A percentile compares a stretch with the other conserved stretches of the same genome.
Conservation (phyloP, 495 filamentous ascomycete species). For the Penicillium canescens region DNA sequence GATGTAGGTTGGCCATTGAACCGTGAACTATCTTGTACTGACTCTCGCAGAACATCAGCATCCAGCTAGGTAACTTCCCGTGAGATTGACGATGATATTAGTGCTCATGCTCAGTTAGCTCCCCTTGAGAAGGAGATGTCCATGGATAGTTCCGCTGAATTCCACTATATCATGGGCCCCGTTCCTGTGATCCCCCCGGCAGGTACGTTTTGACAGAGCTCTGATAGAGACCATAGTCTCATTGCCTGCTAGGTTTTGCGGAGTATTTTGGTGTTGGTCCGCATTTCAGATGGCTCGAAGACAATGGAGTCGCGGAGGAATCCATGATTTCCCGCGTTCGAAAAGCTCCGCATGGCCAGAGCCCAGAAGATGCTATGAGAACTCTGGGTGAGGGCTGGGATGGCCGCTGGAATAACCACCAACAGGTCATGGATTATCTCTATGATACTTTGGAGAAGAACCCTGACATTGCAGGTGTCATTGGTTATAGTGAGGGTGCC, state of each 20-base stretch:
- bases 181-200: conserved; percentile 43
- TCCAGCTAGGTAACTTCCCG: conserved; percentile 43
- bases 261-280: conserved; percentile 55
- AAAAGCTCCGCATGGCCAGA: conserved; percentile 46
- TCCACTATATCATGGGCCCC: conserved; percentile 48
- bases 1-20: conserved; percentile 16
- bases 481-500: conserved; percentile 64
- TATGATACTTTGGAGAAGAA: conserved; percentile 24
- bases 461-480: conserved; percentile 44
- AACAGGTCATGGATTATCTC: conserved; percentile 27
- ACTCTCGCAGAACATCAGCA: conserved; percentile 47
- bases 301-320: conserved; percentile 40
- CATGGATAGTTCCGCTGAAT: conserved; percentile 39
- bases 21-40: neutral
- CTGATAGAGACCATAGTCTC: neutral
- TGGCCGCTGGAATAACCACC: conserved; percentile 21
- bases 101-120: neutral
- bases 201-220: conserved; percentile 15
- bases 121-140: conserved; percentile 49
- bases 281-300: conserved; percentile 52
- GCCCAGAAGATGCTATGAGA: conserved; percentile 51
- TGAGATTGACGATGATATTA: neutral
- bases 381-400: conserved; percentile 27
- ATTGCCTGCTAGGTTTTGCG: conserved; percentile 36
- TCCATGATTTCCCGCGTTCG: conserved; percentile 51